These are phyloP conservation scores for Neopestalotiopsis rosae DNA, from an alignment of 2,329 filamentous ascomycete genomes.

Conservation along the genomic window DNA sequence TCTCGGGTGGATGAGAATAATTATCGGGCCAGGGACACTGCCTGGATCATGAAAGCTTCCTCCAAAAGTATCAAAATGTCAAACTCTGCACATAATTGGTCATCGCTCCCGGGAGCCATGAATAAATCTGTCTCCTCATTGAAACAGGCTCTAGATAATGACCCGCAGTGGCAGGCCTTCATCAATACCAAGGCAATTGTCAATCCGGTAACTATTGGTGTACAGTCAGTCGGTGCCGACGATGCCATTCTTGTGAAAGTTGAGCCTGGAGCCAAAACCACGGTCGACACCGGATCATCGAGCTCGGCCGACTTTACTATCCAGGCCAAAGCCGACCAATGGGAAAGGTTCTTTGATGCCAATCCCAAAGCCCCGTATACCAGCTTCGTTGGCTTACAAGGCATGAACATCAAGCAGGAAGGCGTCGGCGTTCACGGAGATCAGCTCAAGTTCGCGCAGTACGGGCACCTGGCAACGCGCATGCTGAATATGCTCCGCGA, in stretches of 20 bases:
- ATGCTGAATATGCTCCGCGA: slow-evolving; percentile 53
- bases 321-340: slow-evolving; percentile 6
- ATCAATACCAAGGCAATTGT: slow-evolving; percentile 6
- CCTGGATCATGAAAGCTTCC: too few species aligned
- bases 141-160: background rate
- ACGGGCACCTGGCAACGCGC: slow-evolving; percentile 50
- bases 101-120: background rate
- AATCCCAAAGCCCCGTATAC: slow-evolving; percentile 10
- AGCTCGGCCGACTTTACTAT: slow-evolving; percentile 1
- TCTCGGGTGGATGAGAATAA: too few species aligned
- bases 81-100: background rate
- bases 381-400: slow-evolving; percentile 6
- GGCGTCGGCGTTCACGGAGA: slow-evolving; percentile 53
- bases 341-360: slow-evolving; percentile 13
- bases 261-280: slow-evolving; percentile 3
- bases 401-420: slow-evolving; percentile 51
- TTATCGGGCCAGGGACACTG: background rate
- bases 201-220: slow-evolving; percentile 7
- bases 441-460: slow-evolving; percentile 42
- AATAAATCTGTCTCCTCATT: background rate
- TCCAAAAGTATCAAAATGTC: background rate
- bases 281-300: background rate
- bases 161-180: slow-evolving; percentile 12
- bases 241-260: slow-evolving; percentile 10
- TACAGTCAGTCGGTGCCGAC: background rate